Percentiles rank a stretch among this genome's conserved stretches.
Conservation (phyloP, 2,329 filamentous ascomycete species). For the Phialophora tarda region DNA sequence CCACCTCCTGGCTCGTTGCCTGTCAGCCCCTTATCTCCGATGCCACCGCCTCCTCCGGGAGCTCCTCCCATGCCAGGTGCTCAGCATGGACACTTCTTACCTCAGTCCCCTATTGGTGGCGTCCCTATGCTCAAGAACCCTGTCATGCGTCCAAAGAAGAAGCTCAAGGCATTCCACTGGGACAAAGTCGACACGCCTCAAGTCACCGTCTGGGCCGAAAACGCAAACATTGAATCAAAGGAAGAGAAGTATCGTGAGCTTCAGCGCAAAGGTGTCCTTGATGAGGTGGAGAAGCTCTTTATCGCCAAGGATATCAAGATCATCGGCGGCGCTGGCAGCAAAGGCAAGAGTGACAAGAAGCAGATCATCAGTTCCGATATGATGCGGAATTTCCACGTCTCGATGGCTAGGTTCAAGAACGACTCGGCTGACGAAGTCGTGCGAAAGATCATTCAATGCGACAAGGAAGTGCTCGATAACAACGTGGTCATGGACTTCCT, state of each 20-base stretch:
- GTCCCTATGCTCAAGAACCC: conserved; percentile 70
- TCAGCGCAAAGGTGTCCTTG: conserved; percentile 90
- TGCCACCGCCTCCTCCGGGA: conserved; percentile 67
- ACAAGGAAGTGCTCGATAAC: conserved; percentile 85
- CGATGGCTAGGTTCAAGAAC: conserved; percentile 90
- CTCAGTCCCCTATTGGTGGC: conserved; percentile 64
- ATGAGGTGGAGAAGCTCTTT: conserved; percentile 97
- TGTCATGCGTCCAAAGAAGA: conserved; percentile 93
- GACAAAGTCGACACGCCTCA: conserved; percentile 95
- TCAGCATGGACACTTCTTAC: conserved; percentile 73
- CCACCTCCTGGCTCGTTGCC: conserved; percentile 51
- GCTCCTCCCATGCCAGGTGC: conserved; percentile 66
- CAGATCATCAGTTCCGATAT: conserved; percentile 92
- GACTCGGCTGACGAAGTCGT: conserved; percentile 81
- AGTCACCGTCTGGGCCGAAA: conserved; percentile 92
- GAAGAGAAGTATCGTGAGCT: conserved; percentile 96
- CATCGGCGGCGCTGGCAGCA: conserved; percentile 68
- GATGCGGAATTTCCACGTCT: conserved; percentile 89
- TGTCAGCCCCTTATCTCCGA: conserved; percentile 48
- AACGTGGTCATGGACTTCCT: conserved; percentile 95
- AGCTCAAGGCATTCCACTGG: conserved; percentile 99
- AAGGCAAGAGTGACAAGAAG: conserved; percentile 93
- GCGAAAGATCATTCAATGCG: conserved; percentile 94
- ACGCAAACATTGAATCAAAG: conserved; percentile 82
- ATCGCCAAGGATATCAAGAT: conserved; percentile 95